Percentiles rank a stretch among this genome's conserved stretches.
Evolutionary conservation across 1,139 yeast species (phyloP).

Genomic region (Pichia sp.): DNA sequence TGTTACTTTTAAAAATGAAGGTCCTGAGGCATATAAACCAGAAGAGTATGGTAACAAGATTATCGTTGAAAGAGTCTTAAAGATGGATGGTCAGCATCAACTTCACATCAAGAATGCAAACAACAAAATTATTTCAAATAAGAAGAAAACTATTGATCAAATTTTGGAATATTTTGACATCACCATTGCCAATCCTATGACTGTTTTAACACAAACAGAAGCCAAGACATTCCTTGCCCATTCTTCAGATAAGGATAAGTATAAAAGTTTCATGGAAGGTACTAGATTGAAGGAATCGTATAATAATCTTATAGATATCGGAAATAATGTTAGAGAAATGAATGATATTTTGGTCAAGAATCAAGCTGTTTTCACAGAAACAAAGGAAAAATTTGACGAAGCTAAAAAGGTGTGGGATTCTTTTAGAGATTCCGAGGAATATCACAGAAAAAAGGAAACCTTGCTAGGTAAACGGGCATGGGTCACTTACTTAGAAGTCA

Average conservation of each 20-base stretch:
- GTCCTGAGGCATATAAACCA: constrained; percentile 61
- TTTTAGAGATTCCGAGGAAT: constrained; percentile 33
- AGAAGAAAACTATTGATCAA: constrained; percentile 63
- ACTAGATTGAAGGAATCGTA: constrained; percentile 65
- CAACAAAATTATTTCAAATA: constrained; percentile 56
- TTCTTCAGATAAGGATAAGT: constrained; percentile 69
- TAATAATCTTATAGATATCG: constrained; percentile 46
- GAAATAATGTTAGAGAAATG: constrained; percentile 44
- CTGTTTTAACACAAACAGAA: constrained; percentile 89
- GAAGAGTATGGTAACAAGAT: constrained; percentile 68
- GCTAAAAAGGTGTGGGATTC: constrained; percentile 39
- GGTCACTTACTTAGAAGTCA: constrained; percentile 48
- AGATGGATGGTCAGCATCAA: constrained; percentile 45
- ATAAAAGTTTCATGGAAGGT: constrained; percentile 75
- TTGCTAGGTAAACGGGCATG: constrained; percentile 64
- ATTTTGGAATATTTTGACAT: constrained; percentile 72
- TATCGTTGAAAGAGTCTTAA: constrained; percentile 67
- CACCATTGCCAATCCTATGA: constrained; percentile 88
- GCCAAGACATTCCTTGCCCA: constrained; percentile 88
- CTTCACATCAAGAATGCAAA: constrained; percentile 54
- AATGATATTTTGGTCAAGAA: constrained; percentile 35
- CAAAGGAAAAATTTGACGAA: constrained; percentile 39
- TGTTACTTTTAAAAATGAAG: constrained; percentile 61
- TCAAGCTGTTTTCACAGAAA: constrained; percentile 23
- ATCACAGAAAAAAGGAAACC: constrained; percentile 35